A percentile compares a stretch with the other conserved stretches of the same genome.
Evolutionary conservation across 768 basidiomycete genomes (phyloP).

Genomic region (Boletus vinaceobasis): DNA sequence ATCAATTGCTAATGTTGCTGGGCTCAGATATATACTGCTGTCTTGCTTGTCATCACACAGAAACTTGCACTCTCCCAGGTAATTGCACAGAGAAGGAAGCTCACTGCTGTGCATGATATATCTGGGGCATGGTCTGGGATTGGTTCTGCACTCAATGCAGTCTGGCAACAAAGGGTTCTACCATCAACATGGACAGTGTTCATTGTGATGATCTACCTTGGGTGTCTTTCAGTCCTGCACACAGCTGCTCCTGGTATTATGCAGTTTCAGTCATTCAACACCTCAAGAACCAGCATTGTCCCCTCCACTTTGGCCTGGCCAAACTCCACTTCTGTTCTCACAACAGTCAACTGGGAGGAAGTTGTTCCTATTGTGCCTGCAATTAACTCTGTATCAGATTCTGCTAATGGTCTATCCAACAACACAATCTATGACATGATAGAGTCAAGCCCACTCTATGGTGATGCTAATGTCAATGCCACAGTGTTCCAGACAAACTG

Average conservation of each 20-base stretch:
- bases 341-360: neutral
- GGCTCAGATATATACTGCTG: neutral
- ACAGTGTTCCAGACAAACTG: neutral
- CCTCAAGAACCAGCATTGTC: neutral
- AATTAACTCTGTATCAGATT: accelerated
- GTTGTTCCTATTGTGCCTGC: neutral
- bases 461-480: neutral
- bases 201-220: neutral
- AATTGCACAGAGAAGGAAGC: neutral
- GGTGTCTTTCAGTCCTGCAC: neutral
- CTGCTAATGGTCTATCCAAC: neutral
- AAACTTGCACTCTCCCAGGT: neutral
- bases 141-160: neutral
- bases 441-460: neutral
- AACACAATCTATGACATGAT: neutral
- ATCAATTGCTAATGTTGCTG: neutral
- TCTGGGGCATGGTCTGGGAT: neutral
- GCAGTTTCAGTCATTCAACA: neutral
- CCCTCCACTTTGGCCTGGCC: neutral
- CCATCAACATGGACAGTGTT: neutral
- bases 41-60: neutral
- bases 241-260: neutral
- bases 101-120: neutral
- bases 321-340: neutral
- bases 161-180: neutral